phyloP scores from a whole-genome alignment of 2,329 filamentous ascomycete species.

The Graphilbum fragrans region DNA sequence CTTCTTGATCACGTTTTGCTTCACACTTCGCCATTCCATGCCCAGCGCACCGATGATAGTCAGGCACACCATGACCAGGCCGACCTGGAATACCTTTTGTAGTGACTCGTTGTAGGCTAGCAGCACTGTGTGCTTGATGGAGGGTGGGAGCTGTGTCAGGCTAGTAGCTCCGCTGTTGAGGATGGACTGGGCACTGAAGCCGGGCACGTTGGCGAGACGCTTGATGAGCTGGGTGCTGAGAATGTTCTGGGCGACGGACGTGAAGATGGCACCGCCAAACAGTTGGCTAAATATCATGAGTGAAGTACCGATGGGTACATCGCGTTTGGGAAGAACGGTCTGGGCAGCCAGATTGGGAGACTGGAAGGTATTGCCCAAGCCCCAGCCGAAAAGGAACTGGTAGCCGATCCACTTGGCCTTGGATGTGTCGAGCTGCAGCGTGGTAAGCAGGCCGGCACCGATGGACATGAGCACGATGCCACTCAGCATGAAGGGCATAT shows the following conservation, averaged over 20 bases:
- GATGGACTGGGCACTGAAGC: slow-evolving; percentile 11
- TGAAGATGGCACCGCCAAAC: slow-evolving; percentile 32
- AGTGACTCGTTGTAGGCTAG: slow-evolving; percentile 50
- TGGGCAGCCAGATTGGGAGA: slow-evolving; percentile 32
- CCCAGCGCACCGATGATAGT: slow-evolving; percentile 39
- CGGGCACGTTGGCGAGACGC: slow-evolving; percentile 18
- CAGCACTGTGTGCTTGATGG: slow-evolving; percentile 8
- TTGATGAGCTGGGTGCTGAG: slow-evolving; percentile 26
- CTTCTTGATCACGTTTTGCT: slow-evolving; percentile 16
- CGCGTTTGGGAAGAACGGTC: slow-evolving; percentile 25
- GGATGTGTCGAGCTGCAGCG: slow-evolving; percentile 21
- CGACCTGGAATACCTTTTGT: slow-evolving; percentile 46
- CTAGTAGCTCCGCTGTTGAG: slow-evolving; percentile 12
- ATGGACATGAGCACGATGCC: slow-evolving; percentile 17
- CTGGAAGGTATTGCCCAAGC: slow-evolving; percentile 28
- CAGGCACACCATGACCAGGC: slow-evolving; percentile 38
- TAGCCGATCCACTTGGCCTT: slow-evolving; percentile 24
- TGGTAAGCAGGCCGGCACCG: slow-evolving; percentile 19
- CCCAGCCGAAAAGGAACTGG: slow-evolving; percentile 31
- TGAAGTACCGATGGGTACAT: slow-evolving; percentile 29
- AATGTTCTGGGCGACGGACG: slow-evolving; percentile 32
- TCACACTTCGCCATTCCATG: slow-evolving; percentile 47
- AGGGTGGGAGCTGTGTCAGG: slow-evolving; percentile 13
- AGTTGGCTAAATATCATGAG: slow-evolving; percentile 33
- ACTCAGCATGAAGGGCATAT: slow-evolving; percentile 19